Conservation (phyloP, 2,329 filamentous ascomycete genomes). For the Blastomyces emzantsi region DNA sequence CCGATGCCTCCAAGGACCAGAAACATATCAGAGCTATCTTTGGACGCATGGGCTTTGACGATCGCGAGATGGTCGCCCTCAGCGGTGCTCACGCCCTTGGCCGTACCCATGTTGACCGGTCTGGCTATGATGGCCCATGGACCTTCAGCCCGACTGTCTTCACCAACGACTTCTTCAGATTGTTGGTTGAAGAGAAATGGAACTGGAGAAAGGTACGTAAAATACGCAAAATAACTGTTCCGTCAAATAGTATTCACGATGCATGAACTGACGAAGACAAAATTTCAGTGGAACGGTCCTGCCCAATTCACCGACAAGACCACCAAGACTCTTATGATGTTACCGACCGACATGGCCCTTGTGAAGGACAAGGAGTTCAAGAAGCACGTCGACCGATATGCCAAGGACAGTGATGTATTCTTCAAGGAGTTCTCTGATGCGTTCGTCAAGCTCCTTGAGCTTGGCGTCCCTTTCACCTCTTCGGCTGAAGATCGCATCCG, state of each 20-base stretch:
- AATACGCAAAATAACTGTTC: background rate
- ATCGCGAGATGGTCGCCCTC: slow-evolving; percentile 91
- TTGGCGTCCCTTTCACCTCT: slow-evolving; percentile 79
- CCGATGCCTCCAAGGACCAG: slow-evolving; percentile 68
- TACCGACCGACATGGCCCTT: slow-evolving; percentile 82
- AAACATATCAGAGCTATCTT: slow-evolving; percentile 88
- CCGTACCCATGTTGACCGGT: slow-evolving; percentile 81
- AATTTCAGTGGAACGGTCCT: slow-evolving; percentile 65
- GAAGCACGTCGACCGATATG: slow-evolving; percentile 73
- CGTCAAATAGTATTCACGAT: background rate
- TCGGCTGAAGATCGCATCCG: slow-evolving; percentile 50
- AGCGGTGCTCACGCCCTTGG: slow-evolving; percentile 78
- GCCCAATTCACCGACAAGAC: slow-evolving; percentile 83
- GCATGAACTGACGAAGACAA: background rate
- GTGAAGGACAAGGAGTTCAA: slow-evolving; percentile 82
- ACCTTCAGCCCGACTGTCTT: slow-evolving; percentile 83
- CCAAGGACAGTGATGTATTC: slow-evolving; percentile 82
- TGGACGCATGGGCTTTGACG: slow-evolving; percentile 94
- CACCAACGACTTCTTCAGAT: slow-evolving; percentile 90
- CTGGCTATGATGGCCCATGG: slow-evolving; percentile 83
- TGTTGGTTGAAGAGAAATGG: slow-evolving; percentile 90
- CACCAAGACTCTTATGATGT: slow-evolving; percentile 91
- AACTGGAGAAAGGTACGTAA: slow-evolving; percentile 56
- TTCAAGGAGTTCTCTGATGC: slow-evolving; percentile 86
- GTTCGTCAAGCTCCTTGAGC: slow-evolving; percentile 76